Conservation (phyloP, 768 basidiomycete genomes). For the Termitomyces eurrhizus region DNA sequence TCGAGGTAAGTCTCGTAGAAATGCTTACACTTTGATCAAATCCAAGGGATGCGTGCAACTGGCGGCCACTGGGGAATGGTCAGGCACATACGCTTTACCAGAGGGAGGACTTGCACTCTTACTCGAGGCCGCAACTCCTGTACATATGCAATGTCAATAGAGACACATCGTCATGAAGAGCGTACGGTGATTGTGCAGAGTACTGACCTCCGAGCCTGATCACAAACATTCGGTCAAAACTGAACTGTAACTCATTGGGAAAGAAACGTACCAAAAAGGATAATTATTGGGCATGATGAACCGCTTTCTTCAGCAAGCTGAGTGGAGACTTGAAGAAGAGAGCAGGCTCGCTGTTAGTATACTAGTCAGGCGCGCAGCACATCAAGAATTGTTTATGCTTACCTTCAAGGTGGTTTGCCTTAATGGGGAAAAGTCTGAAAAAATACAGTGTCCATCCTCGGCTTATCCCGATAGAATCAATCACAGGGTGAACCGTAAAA, state of each 20-base stretch:
- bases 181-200: not conserved
- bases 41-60: conserved; percentile 81
- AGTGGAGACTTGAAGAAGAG: conserved; percentile 17
- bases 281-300: conserved; percentile 34
- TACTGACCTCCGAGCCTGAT: conserved; percentile 60
- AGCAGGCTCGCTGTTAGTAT: conserved; percentile 15
- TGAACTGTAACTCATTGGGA: conserved; percentile 4
- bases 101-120: conserved; percentile 21
- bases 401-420: conserved; percentile 7
- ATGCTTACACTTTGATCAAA: conserved; percentile 75
- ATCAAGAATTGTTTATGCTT: not conserved
- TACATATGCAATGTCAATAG: not conserved
- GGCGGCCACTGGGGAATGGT: conserved; percentile 59
- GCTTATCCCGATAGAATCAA: conserved; percentile 5
- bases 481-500: too few species aligned
- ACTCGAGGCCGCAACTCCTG: conserved; percentile 66
- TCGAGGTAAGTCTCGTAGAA: not conserved
- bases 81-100: conserved; percentile 1
- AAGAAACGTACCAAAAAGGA: conserved; percentile 45
- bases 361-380: conserved; percentile 1
- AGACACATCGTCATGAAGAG: not conserved
- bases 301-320: conserved; percentile 17
- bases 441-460: not conserved
- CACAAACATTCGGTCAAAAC: conserved; percentile 9
- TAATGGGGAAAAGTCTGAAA: conserved; percentile 6